A percentile compares a stretch with the other conserved stretches of the same genome.
Evolutionary conservation across 495 filamentous ascomycete species (phyloP).

Genomic region (Sphaerosporella brunnea): DNA sequence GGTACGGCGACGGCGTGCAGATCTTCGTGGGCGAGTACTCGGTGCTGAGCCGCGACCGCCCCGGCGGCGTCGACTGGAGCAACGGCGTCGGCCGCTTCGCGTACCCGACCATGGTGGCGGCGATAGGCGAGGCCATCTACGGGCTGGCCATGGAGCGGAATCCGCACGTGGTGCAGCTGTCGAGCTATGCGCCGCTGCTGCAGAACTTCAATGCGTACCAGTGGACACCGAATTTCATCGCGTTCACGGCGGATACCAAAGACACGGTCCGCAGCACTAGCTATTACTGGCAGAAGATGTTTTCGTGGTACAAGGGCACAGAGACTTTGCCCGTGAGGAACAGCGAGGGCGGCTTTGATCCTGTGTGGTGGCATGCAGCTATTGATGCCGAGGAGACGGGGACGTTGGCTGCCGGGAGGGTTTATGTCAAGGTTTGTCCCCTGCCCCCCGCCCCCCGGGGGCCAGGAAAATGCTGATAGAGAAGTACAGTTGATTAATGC

Average conservation of each 20-base stretch:
- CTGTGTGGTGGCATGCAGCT: slow-evolving; percentile 37
- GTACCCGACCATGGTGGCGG: slow-evolving; percentile 37
- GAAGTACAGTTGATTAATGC: slow-evolving; percentile 20
- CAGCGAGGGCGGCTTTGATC: slow-evolving; percentile 30
- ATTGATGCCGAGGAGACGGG: slow-evolving; percentile 5
- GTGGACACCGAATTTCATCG: slow-evolving; percentile 28
- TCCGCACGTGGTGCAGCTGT: slow-evolving; percentile 34
- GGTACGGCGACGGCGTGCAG: slow-evolving; percentile 28
- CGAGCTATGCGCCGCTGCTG: slow-evolving; percentile 32
- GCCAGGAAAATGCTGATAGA: slow-evolving; percentile 4
- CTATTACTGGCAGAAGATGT: slow-evolving; percentile 33
- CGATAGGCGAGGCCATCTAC: slow-evolving; percentile 48
- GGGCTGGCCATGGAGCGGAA: slow-evolving; percentile 53
- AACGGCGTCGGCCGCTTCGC: slow-evolving; percentile 21
- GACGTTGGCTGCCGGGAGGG: slow-evolving; percentile 6
- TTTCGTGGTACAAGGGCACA: slow-evolving; percentile 31
- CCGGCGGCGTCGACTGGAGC: slow-evolving; percentile 33
- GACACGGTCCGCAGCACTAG: slow-evolving; percentile 31
- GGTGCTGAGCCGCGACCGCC: slow-evolving; percentile 34
- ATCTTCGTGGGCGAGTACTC: slow-evolving; percentile 42
- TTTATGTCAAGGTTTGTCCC: slow-evolving; percentile 25
- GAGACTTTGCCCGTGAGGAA: slow-evolving; percentile 30
- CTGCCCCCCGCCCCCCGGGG: background rate
- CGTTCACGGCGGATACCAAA: slow-evolving; percentile 31
- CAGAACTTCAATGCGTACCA: slow-evolving; percentile 31